Evolutionary conservation across 2,329 filamentous ascomycete genomes (phyloP).

Genomic region (Chaetothyriales sp.): DNA sequence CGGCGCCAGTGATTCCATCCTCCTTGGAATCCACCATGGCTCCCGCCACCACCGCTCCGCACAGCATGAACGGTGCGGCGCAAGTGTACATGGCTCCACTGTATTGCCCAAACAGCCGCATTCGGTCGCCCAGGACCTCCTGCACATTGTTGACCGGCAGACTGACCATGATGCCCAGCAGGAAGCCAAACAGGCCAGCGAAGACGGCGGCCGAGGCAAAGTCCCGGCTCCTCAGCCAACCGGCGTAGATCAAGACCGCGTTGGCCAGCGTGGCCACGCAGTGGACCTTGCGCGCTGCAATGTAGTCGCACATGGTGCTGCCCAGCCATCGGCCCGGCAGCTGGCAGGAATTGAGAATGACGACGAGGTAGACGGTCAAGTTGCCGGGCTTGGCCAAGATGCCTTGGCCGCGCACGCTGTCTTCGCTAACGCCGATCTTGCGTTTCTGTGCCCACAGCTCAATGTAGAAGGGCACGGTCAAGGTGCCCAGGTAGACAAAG

Average conservation of each 20-base stretch:
- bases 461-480: constrained; percentile 1
- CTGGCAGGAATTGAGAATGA: constrained; percentile 2
- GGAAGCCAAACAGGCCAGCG: neutral
- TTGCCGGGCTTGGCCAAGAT: neutral
- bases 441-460: neutral
- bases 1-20: neutral
- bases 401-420: neutral
- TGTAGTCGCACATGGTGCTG: neutral
- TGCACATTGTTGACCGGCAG: constrained; percentile 1
- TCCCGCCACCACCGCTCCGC: neutral
- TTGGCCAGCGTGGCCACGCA: neutral
- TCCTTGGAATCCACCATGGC: neutral
- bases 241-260: neutral
- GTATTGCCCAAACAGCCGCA: neutral
- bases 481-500: constrained; percentile 1
- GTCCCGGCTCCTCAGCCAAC: neutral
- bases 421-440: neutral
- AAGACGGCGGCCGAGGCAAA: neutral
- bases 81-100: constrained; percentile 1
- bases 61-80: neutral
- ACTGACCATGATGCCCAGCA: neutral
- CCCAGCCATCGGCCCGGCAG: neutral
- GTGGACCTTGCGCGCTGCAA: neutral
- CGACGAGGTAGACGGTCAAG: constrained; percentile 1
- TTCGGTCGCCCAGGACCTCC: constrained; percentile 1